Conservation (phyloP, 495 filamentous ascomycete genomes). For the Penicillium coffeae region DNA sequence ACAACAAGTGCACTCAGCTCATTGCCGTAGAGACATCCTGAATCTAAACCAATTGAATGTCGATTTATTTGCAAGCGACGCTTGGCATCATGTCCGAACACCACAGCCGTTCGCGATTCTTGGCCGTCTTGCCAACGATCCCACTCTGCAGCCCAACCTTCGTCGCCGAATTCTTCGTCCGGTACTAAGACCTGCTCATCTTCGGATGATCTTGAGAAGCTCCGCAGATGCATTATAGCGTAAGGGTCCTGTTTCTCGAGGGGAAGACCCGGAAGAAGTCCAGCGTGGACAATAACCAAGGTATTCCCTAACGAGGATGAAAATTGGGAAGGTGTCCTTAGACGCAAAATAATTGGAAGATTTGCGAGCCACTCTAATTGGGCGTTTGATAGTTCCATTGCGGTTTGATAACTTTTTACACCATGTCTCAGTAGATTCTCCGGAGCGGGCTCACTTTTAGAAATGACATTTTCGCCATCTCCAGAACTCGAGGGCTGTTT, state of each 20-base stretch:
- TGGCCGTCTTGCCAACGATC: constrained; percentile 19
- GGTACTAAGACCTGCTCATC: constrained; percentile 4
- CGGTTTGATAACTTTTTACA: constrained; percentile 4
- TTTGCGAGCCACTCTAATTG: constrained; percentile 61
- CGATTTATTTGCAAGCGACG: constrained; percentile 19
- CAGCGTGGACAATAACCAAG: constrained; percentile 71
- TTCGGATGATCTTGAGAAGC: constrained; percentile 39
- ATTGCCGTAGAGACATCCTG: constrained; percentile 23
- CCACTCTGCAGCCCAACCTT: constrained; percentile 23
- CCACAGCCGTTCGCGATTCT: constrained; percentile 14
- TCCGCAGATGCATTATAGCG: constrained; percentile 80
- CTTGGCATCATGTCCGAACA: constrained; percentile 30
- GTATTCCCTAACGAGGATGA: constrained; percentile 35
- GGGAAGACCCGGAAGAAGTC: constrained; percentile 62
- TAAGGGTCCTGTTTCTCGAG: constrained; percentile 67
- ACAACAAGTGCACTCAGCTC: constrained; percentile 22
- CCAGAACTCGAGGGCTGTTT: too few species aligned
- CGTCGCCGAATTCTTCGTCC: constrained; percentile 13
- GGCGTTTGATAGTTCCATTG: constrained; percentile 33
- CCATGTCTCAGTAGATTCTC: neutral
- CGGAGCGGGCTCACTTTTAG: neutral
- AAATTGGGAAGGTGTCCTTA: constrained; percentile 40
- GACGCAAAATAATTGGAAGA: constrained; percentile 65
- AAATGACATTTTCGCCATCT: too few species aligned
- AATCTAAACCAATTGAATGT: constrained; percentile 23